phyloP scores from a whole-genome alignment of 2,329 filamentous ascomycete genomes.

The Penicillium italicum region DNA sequence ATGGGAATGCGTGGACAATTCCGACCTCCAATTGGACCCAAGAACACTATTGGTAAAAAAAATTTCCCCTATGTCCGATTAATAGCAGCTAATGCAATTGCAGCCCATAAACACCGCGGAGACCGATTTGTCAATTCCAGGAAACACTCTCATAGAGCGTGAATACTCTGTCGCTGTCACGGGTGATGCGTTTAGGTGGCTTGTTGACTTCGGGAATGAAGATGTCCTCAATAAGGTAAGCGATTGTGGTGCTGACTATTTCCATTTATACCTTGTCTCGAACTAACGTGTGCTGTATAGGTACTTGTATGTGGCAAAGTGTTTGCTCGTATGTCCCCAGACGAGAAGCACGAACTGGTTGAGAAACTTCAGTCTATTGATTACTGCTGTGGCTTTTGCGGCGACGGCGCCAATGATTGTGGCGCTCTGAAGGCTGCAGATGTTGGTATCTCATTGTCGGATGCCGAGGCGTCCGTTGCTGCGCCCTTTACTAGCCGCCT shows the following conservation, averaged over 20 bases:
- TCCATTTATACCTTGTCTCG: neutral
- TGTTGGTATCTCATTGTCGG: slow-evolving; percentile 93
- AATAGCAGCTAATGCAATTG: slow-evolving; percentile 14
- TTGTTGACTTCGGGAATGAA: slow-evolving; percentile 84
- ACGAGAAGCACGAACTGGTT: slow-evolving; percentile 96
- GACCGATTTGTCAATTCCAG: slow-evolving; percentile 77
- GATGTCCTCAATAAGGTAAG: slow-evolving; percentile 67
- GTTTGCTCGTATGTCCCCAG: slow-evolving; percentile 96
- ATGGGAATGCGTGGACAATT: slow-evolving; percentile 96
- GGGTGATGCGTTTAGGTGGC: slow-evolving; percentile 94
- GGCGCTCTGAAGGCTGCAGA: slow-evolving; percentile 95
- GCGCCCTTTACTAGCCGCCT: slow-evolving; percentile 93
- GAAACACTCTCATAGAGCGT: slow-evolving; percentile 72
- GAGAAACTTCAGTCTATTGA: slow-evolving; percentile 96
- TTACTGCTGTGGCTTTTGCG: slow-evolving; percentile 94
- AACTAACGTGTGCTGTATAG: slow-evolving; percentile 37
- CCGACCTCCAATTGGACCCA: slow-evolving; percentile 70
- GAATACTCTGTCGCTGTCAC: slow-evolving; percentile 88
- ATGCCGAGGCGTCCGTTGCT: slow-evolving; percentile 96
- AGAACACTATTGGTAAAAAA: slow-evolving; percentile 64
- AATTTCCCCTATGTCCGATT: neutral
- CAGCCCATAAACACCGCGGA: slow-evolving; percentile 70
- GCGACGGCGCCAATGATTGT: slow-evolving; percentile 96
- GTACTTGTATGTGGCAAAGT: slow-evolving; percentile 91
- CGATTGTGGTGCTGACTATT: slow-evolving; percentile 10